Base-by-base conservation (phyloP, 78 protist genomes). In the Dictyostelium capitatum region DNA sequence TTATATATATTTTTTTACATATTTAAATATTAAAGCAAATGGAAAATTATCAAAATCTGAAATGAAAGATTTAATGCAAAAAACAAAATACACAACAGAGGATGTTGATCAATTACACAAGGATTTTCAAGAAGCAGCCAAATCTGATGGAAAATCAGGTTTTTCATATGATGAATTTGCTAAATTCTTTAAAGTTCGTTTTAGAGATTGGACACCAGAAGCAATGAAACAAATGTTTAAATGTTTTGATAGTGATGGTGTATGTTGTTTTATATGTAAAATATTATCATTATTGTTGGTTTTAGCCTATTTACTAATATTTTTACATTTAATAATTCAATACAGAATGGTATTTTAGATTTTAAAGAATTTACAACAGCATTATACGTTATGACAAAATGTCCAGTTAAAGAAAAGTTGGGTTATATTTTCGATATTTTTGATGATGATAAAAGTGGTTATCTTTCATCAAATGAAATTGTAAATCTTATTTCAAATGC, bases 281-380 rank as follows among this genome's bases (percentile, higher is more conserved):
- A 5, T 1, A 69, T 69, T 30, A 23, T 30, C 0, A 37, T 37
- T 37, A 37, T n/a, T n/a, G n/a, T n/a, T n/a, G n/a, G n/a, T n/a
- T n/a, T n/a, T n/a, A n/a, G n/a, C 19, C 7, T 28, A 37, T 37
- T 69, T 69, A 25, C 12, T 23, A 30, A 28, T 11, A 37, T 37
- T 4, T 1, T 37, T 6, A 37, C 7, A 37, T 37, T 19, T 14
- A 14, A 32, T 9, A 5, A 69, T 6, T 69, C 2, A 37, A 37
- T 37, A 77, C 2, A 77, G 82, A 77, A 77, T 50, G 82, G 82
- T n/a, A 53, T 25, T 15, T 4, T 77, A 7, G 82, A 77, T 48
- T n/a, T 77, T 15, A 77, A 51, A 48, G 82, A 77, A 28, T 77
- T 51, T 28, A 48, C 25, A 15, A 15, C 67, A n/a, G 82, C 82